Evolutionary conservation across 2,329 filamentous ascomycete species (phyloP).

Genomic region (Ambrosiella xylebori): DNA sequence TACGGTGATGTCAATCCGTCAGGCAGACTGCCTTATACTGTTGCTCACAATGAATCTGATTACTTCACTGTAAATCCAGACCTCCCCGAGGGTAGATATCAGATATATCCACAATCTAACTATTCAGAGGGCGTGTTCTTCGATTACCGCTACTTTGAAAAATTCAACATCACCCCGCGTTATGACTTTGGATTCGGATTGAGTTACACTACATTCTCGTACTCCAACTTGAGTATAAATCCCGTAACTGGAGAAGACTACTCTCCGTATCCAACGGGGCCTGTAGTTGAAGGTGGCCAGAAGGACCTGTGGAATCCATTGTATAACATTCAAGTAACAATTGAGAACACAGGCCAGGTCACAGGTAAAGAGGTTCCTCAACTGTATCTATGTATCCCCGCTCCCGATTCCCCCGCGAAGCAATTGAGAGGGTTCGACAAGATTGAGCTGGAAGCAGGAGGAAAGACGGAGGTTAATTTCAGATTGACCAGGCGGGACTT

Average conservation of each 20-base stretch:
- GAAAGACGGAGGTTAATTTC: conserved; percentile 30
- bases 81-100: conserved; percentile 31
- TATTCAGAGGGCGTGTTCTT: conserved; percentile 35
- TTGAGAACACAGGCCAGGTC: conserved; percentile 27
- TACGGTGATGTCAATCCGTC: conserved; percentile 40
- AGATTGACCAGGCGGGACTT: conserved; percentile 44
- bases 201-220: conserved; percentile 36
- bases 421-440: conserved; percentile 55
- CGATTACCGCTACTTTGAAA: conserved; percentile 39
- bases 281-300: conserved; percentile 27
- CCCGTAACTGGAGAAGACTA: conserved; percentile 17
- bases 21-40: conserved; percentile 43
- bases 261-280: conserved; percentile 23
- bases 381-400: conserved; percentile 31
- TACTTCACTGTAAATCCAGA: conserved; percentile 40
- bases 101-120: conserved; percentile 32
- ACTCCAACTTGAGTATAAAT: conserved; percentile 25
- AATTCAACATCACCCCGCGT: conserved; percentile 28
- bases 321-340: conserved; percentile 22
- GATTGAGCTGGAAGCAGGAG: conserved; percentile 29
- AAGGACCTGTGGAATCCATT: conserved; percentile 31
- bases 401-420: conserved; percentile 26
- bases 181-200: conserved; percentile 41
- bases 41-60: conserved; percentile 37
- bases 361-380: conserved; percentile 31